These are phyloP conservation scores for Hymenoscyphus repandus DNA, from an alignment of 2,329 filamentous ascomycete genomes.

Conservation along the genomic window DNA sequence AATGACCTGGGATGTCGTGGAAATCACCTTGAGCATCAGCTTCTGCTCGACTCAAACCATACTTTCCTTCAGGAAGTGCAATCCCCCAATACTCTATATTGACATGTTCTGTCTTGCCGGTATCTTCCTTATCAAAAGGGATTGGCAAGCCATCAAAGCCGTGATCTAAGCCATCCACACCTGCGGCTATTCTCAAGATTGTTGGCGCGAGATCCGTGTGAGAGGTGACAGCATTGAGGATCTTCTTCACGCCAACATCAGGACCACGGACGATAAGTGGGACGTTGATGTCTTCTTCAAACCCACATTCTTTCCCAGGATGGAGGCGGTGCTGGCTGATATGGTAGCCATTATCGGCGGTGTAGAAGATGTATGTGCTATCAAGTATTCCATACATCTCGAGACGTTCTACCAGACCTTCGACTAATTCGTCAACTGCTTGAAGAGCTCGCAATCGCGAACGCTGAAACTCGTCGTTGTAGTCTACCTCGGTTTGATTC, in stretches of 20 bases:
- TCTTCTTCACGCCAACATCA: conserved; percentile 40
- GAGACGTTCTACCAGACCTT: background rate
- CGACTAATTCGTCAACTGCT: background rate
- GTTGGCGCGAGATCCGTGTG: conserved; percentile 50
- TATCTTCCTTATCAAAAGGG: background rate
- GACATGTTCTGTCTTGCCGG: conserved; percentile 29
- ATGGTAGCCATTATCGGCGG: conserved; percentile 8
- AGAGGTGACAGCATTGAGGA: conserved; percentile 41
- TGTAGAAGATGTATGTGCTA: conserved; percentile 80
- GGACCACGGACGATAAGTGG: conserved; percentile 55
- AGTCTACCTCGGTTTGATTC: conserved; percentile 37
- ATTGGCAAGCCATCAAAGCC: background rate
- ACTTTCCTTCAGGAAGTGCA: background rate
- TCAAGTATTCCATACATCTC: conserved; percentile 33
- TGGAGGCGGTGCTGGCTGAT: conserved; percentile 41
- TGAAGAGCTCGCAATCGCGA: conserved; percentile 16
- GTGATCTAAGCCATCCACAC: conserved; percentile 24
- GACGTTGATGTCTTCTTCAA: conserved; percentile 39
- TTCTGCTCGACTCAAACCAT: conserved; percentile 1
- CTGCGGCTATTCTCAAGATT: conserved; percentile 37
- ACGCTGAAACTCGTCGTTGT: conserved; percentile 46
- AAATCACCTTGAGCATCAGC: background rate
- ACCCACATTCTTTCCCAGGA: conserved; percentile 45
- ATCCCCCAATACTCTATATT: background rate
- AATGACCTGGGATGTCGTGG: conserved; percentile 14